phyloP scores from a whole-genome alignment of 2,329 filamentous ascomycete genomes.

The Fusarium keratoplasticum region DNA sequence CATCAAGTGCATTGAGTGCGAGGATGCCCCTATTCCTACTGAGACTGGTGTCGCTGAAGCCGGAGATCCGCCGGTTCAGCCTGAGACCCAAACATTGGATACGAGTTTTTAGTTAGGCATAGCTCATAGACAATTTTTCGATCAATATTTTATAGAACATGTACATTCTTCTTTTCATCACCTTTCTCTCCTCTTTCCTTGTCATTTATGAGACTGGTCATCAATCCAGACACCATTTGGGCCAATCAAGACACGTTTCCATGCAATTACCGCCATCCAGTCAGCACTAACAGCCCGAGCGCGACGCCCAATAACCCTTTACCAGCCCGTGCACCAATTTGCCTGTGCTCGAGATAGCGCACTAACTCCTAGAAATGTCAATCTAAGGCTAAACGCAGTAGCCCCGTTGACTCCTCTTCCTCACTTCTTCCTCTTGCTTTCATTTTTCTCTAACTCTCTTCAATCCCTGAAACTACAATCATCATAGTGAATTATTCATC shows the following conservation, averaged over 20 bases:
- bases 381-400: background rate
- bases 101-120: background rate
- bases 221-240: background rate
- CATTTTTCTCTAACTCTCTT: too few species aligned
- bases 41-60: background rate
- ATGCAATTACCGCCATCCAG: background rate
- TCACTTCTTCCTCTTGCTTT: background rate
- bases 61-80: background rate
- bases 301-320: background rate
- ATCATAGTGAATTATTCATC: background rate
- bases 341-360: background rate
- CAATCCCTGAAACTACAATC: background rate
- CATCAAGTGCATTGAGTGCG: background rate
- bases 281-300: background rate
- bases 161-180: background rate
- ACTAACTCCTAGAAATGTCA: background rate
- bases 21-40: background rate
- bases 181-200: too few species aligned
- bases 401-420: background rate
- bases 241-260: background rate
- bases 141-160: background rate
- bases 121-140: background rate
- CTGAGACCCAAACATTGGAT: background rate
- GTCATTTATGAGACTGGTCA: background rate
- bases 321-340: fast-evolving